Evolutionary conservation across 805 yeast genomes (phyloP).

Genomic region (Ogataea haglerorum): DNA sequence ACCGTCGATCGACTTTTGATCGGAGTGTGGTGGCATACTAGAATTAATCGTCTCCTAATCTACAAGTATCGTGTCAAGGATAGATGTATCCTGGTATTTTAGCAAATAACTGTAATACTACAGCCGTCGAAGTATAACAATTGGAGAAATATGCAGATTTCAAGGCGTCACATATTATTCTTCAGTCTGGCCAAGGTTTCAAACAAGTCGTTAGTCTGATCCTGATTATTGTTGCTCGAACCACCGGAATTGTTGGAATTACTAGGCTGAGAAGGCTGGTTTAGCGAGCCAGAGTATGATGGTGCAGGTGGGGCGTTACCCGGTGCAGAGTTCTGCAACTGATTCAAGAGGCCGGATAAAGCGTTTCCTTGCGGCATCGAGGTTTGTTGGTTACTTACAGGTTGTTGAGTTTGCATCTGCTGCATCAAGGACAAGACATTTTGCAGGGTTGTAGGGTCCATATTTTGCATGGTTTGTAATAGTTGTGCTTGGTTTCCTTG

Average conservation of each 20-base stretch:
- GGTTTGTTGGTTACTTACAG: constrained; percentile 15
- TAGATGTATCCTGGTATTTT: not conserved
- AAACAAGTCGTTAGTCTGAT: constrained; percentile 33
- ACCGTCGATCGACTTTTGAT: constrained; percentile 5
- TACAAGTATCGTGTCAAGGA: not conserved
- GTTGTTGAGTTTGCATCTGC: constrained; percentile 19
- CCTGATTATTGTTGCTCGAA: constrained; percentile 18
- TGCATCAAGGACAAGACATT: constrained; percentile 32
- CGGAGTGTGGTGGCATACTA: not conserved
- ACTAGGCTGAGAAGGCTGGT: constrained; percentile 12
- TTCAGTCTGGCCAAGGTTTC: constrained; percentile 38
- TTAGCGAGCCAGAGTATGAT: constrained; percentile 10
- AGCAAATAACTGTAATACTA: not conserved
- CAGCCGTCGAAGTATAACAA: not conserved
- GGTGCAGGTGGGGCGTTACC: constrained; percentile 21
- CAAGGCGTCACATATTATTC: constrained; percentile 32
- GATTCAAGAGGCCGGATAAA: constrained; percentile 20
- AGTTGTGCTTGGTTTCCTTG: constrained; percentile 19
- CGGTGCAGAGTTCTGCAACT: constrained; percentile 23
- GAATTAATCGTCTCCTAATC: not conserved
- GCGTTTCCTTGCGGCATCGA: constrained; percentile 18
- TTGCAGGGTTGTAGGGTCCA: constrained; percentile 34
- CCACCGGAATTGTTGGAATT: constrained; percentile 11
- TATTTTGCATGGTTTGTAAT: constrained; percentile 23
- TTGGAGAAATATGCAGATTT: not conserved